Percentiles rank a stretch among this genome's conserved stretches.
Conservation (phyloP, 371 early-diverging fungal species). For the Lichtheimia ornata region DNA sequence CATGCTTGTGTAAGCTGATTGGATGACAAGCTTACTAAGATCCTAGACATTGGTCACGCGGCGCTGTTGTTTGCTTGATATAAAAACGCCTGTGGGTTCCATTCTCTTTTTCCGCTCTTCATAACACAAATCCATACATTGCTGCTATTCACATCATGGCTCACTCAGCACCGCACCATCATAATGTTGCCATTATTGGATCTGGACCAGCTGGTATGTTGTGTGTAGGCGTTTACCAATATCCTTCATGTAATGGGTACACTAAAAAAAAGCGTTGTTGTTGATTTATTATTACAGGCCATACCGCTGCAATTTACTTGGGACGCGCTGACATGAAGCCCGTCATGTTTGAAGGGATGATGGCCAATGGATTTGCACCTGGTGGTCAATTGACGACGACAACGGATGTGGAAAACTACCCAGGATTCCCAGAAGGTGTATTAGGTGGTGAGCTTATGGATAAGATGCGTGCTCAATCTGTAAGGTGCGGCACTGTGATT, state of each 20-base stretch:
- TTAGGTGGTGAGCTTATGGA: constrained; percentile 81
- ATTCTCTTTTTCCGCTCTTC: too few relatives aligned
- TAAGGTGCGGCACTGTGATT: constrained; percentile 82
- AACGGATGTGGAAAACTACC: constrained; percentile 91
- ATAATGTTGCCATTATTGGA: constrained; percentile 69
- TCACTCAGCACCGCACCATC: constrained; percentile 38
- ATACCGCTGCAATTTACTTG: constrained; percentile 95
- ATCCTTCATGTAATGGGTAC: too few relatives aligned
- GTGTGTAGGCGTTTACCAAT: not conserved
- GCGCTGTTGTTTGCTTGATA: too few relatives aligned
- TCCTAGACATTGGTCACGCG: too few relatives aligned
- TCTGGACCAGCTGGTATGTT: constrained; percentile 93
- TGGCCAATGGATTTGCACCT: constrained; percentile 86
- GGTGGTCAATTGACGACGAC: constrained; percentile 93
- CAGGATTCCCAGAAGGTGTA: constrained; percentile 84
- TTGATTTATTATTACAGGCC: constrained; percentile 45
- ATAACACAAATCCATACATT: too few relatives aligned
- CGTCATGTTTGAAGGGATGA: constrained; percentile 95
- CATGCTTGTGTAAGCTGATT: too few relatives aligned
- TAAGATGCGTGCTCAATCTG: constrained; percentile 79
- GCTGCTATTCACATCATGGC: too few relatives aligned
- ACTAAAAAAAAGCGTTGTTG: not conserved
- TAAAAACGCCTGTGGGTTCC: too few relatives aligned
- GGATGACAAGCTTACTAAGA: too few relatives aligned
- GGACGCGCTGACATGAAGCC: constrained; percentile 92